Conservation (phyloP, 2,329 filamentous ascomycete genomes). For the Colletotrichum sp. region DNA sequence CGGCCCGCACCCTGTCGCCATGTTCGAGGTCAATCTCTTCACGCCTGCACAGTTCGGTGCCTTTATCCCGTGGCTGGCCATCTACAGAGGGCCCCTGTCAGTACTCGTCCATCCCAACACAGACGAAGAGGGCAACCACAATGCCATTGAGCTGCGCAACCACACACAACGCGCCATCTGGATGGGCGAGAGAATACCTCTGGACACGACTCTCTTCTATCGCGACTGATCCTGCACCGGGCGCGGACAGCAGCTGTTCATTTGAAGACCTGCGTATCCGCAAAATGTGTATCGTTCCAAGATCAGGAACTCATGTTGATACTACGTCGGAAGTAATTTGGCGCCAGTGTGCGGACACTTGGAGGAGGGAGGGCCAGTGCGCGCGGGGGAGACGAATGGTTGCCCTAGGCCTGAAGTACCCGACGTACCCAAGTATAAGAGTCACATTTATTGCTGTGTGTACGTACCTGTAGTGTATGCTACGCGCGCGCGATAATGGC, state of each 20-base stretch:
- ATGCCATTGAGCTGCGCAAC: conserved; percentile 50
- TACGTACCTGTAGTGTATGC: not conserved
- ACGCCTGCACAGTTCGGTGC: conserved; percentile 88
- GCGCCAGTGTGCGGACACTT: not conserved
- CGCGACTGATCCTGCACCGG: not conserved
- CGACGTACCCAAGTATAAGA: not conserved
- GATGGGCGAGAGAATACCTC: conserved; percentile 70
- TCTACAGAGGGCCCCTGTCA: conserved; percentile 81
- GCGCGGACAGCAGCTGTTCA: not conserved
- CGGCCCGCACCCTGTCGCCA: conserved; percentile 82
- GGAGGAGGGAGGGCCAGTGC: not conserved
- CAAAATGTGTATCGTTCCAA: not conserved
- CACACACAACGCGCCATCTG: conserved; percentile 74
- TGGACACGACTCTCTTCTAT: conserved; percentile 48
- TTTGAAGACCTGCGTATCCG: not conserved
- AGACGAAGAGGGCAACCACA: conserved; percentile 40
- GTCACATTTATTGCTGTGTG: not conserved
- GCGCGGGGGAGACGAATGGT: not conserved
- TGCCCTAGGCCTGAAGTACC: not conserved
- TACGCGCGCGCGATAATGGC: not conserved
- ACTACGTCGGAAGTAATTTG: not conserved
- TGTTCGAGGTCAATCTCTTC: conserved; percentile 93
- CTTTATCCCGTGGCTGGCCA: conserved; percentile 83
- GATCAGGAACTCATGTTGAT: not conserved
- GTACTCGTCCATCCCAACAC: conserved; percentile 86